Evolutionary conservation across 1,139 yeast genomes (phyloP).

Genomic region (Diutina pseudorugosa): DNA sequence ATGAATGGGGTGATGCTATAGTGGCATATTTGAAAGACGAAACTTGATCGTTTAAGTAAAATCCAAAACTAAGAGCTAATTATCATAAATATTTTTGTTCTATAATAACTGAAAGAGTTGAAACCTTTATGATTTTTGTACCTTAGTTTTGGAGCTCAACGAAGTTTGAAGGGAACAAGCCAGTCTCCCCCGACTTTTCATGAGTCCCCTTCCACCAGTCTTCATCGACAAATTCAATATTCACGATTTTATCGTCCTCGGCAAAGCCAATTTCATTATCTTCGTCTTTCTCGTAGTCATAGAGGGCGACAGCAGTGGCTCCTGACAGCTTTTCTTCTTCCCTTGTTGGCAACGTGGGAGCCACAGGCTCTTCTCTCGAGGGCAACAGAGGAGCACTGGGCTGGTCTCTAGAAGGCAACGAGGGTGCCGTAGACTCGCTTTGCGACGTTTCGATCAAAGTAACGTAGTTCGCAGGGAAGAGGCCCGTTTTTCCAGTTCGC

Average conservation of each 20-base stretch:
- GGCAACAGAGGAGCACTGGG: neutral
- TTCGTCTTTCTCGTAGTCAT: conserved; percentile 69
- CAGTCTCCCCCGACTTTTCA: conserved; percentile 54
- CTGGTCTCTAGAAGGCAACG: neutral
- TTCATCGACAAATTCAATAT: conserved; percentile 82
- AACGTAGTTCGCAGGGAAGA: conserved; percentile 11
- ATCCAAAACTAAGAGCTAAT: too few species aligned
- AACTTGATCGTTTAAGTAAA: neutral
- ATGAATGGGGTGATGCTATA: conserved; percentile 58
- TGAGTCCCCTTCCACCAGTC: conserved; percentile 95
- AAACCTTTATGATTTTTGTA: neutral
- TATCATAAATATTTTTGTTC: too few species aligned
- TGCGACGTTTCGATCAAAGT: neutral
- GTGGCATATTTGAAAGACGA: conserved; percentile 23
- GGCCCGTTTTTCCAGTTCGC: conserved; percentile 8
- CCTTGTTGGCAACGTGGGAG: conserved; percentile 4
- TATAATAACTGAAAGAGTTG: too few species aligned
- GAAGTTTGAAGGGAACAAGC: conserved; percentile 86
- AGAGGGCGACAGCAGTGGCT: conserved; percentile 51
- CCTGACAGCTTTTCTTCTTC: conserved; percentile 9
- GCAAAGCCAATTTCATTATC: conserved; percentile 74
- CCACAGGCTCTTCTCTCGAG: neutral
- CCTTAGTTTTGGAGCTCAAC: conserved; percentile 32
- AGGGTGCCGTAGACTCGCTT: neutral
- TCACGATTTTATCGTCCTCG: conserved; percentile 72